Evolutionary conservation across 805 yeast species (phyloP), one percentile per base, ranked within the genome.

Genomic region (Candida nanaspora): DNA sequence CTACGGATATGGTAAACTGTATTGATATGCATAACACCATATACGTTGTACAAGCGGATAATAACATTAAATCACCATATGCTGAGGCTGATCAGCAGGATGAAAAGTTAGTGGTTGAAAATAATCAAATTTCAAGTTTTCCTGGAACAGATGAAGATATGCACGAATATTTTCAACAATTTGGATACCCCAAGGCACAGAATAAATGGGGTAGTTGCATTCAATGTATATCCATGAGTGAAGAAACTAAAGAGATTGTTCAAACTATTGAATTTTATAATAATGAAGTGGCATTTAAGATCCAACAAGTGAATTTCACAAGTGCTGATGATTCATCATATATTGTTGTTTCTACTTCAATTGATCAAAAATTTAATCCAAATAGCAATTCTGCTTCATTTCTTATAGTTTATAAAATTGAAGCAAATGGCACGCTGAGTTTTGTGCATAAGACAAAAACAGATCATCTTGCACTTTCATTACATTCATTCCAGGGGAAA

Each of bases 391-490:
- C 31, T 1, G 57, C 48, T 10, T 52, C 56, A 33, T 66, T 42
- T 46, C 45, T 76, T 32, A 55, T 64, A 44, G 56, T 70, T 2
- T 76, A 63, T 51, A 54, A 50, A 21, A 53, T 73, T 15, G 46
- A 44, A 6, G 7, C 11, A 7, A 33, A 46, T 11, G 59, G 68
- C n/a, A 48, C 58, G 2, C 43, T 86, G 20, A 55, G 62, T 25
- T 65, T 76, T 25, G 49, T 80, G 4, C 93, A 89, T 57, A 66
- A 66, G 40, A 87, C 96, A 0, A 53, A 59, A 13, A 59, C 82
- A 0, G 78, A 74, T 4, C 62, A 52, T 6, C 61, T 66, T 2
- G 75, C 78, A 0, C 46, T 67, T 23, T 66, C 83, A 0, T 49
- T 89, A 56, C 48, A 57, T 1, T 61, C 65, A 10, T 86, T 86